Percentiles rank a stretch among this genome's conserved stretches.
phyloP scores from a whole-genome alignment of 495 filamentous ascomycete genomes.

The Cudoniella acicularis region DNA sequence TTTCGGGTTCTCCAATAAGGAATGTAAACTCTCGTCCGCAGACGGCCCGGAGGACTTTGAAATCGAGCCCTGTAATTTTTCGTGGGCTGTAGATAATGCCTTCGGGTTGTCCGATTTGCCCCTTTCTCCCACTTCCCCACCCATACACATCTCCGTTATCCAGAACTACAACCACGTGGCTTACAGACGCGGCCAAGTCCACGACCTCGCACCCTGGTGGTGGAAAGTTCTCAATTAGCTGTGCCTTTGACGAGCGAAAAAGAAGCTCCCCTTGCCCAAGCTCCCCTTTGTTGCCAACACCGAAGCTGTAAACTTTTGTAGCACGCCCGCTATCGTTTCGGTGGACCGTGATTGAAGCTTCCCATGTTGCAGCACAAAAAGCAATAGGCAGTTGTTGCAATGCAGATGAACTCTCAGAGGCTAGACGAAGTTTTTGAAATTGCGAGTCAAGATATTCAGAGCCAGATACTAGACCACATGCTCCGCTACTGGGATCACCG shows the following conservation, averaged over 20 bases:
- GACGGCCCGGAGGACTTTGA: slow-evolving; percentile 53
- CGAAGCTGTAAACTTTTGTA: slow-evolving; percentile 54
- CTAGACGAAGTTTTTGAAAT: slow-evolving; percentile 10
- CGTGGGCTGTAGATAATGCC: slow-evolving; percentile 53
- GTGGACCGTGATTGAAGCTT: slow-evolving; percentile 57
- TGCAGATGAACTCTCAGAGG: slow-evolving; percentile 19
- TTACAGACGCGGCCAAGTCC: slow-evolving; percentile 66
- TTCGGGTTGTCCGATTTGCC: slow-evolving; percentile 63
- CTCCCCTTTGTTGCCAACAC: slow-evolving; percentile 66
- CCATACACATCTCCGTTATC: slow-evolving; percentile 76
- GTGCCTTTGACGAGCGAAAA: slow-evolving; percentile 25
- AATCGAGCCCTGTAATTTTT: slow-evolving; percentile 53
- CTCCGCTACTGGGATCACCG: slow-evolving; percentile 57
- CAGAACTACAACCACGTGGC: slow-evolving; percentile 70
- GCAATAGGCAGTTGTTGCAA: slow-evolving; percentile 23
- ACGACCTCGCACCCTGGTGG: slow-evolving; percentile 46
- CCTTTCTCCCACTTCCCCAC: slow-evolving; percentile 83
- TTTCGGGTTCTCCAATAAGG: slow-evolving; percentile 49
- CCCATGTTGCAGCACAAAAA: slow-evolving; percentile 70
- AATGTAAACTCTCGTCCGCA: slow-evolving; percentile 85
- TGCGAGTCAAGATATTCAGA: slow-evolving; percentile 22
- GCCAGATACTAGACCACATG: slow-evolving; percentile 46
- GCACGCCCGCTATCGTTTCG: slow-evolving; percentile 29
- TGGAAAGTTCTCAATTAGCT: slow-evolving; percentile 56
- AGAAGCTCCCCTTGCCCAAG: slow-evolving; percentile 54